These are phyloP conservation scores for Geranium incanum DNA, from an alignment of 441 rosid species.

Conservation along the genomic window DNA sequence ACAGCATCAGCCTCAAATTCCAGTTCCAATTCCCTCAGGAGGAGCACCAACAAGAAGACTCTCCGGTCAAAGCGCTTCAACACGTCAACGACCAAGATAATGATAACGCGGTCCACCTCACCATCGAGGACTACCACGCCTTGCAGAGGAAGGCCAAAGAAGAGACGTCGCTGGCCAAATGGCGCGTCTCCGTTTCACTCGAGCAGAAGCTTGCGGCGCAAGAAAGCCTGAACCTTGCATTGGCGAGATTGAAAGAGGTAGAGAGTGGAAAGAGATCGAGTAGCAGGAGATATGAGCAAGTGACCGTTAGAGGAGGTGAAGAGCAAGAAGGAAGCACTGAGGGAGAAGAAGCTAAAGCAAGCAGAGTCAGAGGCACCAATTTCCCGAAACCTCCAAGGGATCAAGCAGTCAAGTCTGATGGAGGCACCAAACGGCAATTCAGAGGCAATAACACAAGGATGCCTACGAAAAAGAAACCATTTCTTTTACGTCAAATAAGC, in stretches of 20 bases:
- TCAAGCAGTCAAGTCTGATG: not conserved
- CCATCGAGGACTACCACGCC: not conserved
- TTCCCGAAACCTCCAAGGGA: not conserved
- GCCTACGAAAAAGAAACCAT: constrained; percentile 1
- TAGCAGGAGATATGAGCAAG: not conserved
- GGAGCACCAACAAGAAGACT: constrained; percentile 23
- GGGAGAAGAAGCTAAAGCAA: not conserved
- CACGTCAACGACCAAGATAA: not conserved
- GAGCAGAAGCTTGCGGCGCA: constrained; percentile 34
- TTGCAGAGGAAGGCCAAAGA: constrained; percentile 34
- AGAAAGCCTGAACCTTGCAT: not conserved
- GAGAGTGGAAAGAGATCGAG: not conserved
- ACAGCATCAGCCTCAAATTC: not conserved
- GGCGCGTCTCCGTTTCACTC: constrained; percentile 38
- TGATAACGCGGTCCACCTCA: not conserved
- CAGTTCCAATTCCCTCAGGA: not conserved
- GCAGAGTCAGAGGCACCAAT: not conserved
- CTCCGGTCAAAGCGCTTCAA: not conserved
- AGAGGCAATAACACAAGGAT: not conserved
- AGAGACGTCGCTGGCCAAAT: constrained; percentile 31
- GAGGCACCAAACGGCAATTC: not conserved
- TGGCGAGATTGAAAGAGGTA: not conserved
- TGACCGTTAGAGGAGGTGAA: not conserved
- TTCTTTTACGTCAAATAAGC: not conserved
- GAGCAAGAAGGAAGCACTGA: not conserved